Conservation (phyloP, 1,139 yeast species). For the Candida pseudocylindracea region DNA sequence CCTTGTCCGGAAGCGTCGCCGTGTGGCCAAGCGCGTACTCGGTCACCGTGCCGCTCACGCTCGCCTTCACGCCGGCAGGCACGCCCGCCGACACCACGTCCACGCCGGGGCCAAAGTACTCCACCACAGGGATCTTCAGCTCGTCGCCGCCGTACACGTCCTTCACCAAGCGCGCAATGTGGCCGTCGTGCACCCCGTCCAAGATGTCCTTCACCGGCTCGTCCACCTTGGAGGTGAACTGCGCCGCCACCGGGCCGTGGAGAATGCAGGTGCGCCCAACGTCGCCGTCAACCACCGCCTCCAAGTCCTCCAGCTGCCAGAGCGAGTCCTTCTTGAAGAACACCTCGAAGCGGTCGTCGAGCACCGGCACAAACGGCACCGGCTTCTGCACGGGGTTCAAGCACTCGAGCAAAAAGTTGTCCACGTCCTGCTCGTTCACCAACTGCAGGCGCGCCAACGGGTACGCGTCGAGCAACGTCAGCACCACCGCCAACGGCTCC, state of each 20-base stretch:
- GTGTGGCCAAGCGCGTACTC: too few species aligned
- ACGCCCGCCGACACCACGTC: conserved; percentile 10
- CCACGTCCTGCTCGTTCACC: conserved; percentile 88
- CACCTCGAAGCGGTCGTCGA: conserved; percentile 84
- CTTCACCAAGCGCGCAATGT: conserved; percentile 41
- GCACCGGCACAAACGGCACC: conserved; percentile 89
- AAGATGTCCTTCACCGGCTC: conserved; percentile 85
- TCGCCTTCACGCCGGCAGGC: conserved; percentile 9
- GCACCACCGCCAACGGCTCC: conserved; percentile 36
- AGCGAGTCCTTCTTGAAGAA: conserved; percentile 96
- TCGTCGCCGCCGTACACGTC: conserved; percentile 54
- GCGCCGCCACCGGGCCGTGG: conserved; percentile 98
- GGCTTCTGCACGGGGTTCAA: conserved; percentile 83
- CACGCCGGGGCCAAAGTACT: conserved; percentile 60
- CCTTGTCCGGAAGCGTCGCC: conserved; percentile 20
- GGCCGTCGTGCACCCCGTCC: conserved; percentile 82
- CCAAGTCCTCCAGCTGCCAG: conserved; percentile 97
- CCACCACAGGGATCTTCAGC: conserved; percentile 63
- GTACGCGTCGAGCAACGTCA: conserved; percentile 39
- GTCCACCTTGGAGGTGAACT: conserved; percentile 64
- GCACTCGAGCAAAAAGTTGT: conserved; percentile 71
- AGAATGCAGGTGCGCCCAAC: conserved; percentile 96
- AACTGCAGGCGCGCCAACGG: conserved; percentile 62
- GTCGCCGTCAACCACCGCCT: conserved; percentile 88
- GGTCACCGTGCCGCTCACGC: conserved; percentile 23